Base-by-base conservation (phyloP, 2,329 filamentous ascomycete species). In the Nemania sp. region DNA sequence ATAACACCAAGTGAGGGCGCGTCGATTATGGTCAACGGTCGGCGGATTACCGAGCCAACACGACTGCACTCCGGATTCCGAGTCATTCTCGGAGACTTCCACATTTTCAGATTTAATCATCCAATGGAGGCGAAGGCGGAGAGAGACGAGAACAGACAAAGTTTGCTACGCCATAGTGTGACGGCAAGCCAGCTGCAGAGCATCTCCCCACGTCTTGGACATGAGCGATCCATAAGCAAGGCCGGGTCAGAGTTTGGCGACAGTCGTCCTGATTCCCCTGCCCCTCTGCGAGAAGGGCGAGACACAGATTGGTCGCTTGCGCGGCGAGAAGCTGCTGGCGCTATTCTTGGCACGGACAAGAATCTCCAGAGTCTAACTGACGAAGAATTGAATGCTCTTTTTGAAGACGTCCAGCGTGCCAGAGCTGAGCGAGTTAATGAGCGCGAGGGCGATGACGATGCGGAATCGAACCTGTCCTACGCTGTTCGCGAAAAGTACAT, bases 81-180 rank as follows among this genome's bases (percentile, higher is more conserved):
- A 63, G 90, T 99, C 55, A 99, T 99, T 64, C 81, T 99, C 10
- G 95, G 95, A 42, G 95, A 99, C 75, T 99, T 99, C 69, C 95
- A 99, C 75, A 99, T 99, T 63, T 98, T 99, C 78, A 85, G 95
- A 58, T 99, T 99, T 80, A 99, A 98, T 71, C 93, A 99, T 73
- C 95, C 95, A 0, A 90, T 97, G 81, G 95, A 99, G 78, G 95
- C 95, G 32, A 88, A 91, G 60, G 94, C 93, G 2, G 95, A 99
- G 77, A 83, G 95, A 56, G 93, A 92, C 12, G 92, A 97, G 71
- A 87, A 91, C 68, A 91, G 90, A 64, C 87, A 92, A 72, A 97
- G 91, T 71, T 80, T 96, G 18, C 80, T 99, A 59, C 89, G 94
- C 47, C 94, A 98, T 72, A 96, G 93, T 1, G 78, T 89, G 37